Conservation (phyloP, 148 eudicot species). For the Amaranthus hypochondriacus region DNA sequence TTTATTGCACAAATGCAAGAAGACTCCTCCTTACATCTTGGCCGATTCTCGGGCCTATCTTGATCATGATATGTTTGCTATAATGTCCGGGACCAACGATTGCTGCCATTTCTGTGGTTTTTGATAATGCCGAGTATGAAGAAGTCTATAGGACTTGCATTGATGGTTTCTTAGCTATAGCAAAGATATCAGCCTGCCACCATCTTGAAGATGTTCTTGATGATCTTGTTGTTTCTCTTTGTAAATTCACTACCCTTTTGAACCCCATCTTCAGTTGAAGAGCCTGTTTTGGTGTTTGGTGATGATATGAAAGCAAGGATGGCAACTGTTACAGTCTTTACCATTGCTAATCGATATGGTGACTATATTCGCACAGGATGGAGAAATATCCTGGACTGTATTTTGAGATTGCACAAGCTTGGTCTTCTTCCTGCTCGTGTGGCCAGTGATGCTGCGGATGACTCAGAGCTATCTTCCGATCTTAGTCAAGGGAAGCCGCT, state of each 20-base stretch:
- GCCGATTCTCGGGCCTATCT: conserved; percentile 68
- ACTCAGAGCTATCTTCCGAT: conserved; percentile 51
- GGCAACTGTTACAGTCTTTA: conserved; percentile 85
- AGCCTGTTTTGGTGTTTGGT: conserved; percentile 72
- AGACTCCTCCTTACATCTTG: conserved; percentile 57
- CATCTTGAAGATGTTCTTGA: conserved; percentile 72
- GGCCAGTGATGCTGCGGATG: conserved; percentile 78
- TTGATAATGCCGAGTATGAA: conserved; percentile 85
- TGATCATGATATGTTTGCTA: conserved; percentile 87
- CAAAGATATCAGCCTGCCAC: conserved; percentile 76
- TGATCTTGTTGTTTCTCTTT: conserved; percentile 88
- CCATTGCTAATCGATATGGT: conserved; percentile 81
- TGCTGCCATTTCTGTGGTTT: conserved; percentile 92
- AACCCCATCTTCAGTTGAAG: conserved; percentile 66
- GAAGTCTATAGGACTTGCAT: conserved; percentile 81
- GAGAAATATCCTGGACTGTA: conserved; percentile 83
- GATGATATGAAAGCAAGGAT: conserved; percentile 79
- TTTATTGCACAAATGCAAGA: conserved; percentile 68
- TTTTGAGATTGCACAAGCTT: conserved; percentile 69
- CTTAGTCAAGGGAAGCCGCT: conserved; percentile 45
- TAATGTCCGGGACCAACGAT: conserved; percentile 91
- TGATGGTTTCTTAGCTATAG: conserved; percentile 83
- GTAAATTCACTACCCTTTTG: conserved; percentile 79
- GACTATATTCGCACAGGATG: conserved; percentile 81
- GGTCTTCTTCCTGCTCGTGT: conserved; percentile 93